A percentile compares a stretch with the other conserved stretches of the same genome.
Evolutionary conservation across 1,139 yeast genomes (phyloP).

Genomic region (Nadsonia starkeyi-henricii): DNA sequence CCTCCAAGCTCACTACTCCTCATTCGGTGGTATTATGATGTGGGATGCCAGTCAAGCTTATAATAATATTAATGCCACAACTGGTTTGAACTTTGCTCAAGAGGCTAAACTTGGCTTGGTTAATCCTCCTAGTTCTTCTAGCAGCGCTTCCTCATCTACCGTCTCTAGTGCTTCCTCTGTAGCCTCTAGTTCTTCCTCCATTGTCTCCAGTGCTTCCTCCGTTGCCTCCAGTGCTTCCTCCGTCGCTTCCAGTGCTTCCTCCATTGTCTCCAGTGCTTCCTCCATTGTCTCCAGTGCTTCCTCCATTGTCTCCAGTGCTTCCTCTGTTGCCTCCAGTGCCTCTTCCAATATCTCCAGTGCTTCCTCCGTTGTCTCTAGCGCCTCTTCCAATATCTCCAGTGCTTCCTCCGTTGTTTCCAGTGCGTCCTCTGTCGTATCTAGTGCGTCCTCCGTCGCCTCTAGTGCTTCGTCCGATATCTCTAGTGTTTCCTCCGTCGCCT

Average conservation of each 20-base stretch:
- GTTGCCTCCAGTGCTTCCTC: no score
- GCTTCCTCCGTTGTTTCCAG: no score
- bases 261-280: slow-evolving; percentile 1
- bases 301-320: no score
- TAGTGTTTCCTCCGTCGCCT: slow-evolving; percentile 1
- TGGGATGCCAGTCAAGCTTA: slow-evolving; percentile 91
- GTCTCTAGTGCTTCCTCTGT: slow-evolving; percentile 6
- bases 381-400: no score
- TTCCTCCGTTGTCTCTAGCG: no score
- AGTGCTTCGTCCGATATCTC: not conserved
- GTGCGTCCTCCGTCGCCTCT: slow-evolving; percentile 1
- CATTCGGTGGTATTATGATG: slow-evolving; percentile 74
- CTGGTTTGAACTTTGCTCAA: slow-evolving; percentile 26
- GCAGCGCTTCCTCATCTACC: slow-evolving; percentile 3
- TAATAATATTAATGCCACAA: slow-evolving; percentile 29
- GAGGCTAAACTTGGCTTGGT: slow-evolving; percentile 29
- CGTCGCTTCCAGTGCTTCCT: not conserved
- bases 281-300: no score
- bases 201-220: not conserved
- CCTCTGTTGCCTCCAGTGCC: no score
- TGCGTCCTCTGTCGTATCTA: no score
- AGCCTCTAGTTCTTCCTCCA: not conserved
- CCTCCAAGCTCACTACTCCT: slow-evolving; percentile 21
- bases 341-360: no score
- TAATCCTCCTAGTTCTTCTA: slow-evolving; percentile 6